phyloP scores from a whole-genome alignment of 2,329 filamentous ascomycete species.

The Chaetomiaceae sp. region DNA sequence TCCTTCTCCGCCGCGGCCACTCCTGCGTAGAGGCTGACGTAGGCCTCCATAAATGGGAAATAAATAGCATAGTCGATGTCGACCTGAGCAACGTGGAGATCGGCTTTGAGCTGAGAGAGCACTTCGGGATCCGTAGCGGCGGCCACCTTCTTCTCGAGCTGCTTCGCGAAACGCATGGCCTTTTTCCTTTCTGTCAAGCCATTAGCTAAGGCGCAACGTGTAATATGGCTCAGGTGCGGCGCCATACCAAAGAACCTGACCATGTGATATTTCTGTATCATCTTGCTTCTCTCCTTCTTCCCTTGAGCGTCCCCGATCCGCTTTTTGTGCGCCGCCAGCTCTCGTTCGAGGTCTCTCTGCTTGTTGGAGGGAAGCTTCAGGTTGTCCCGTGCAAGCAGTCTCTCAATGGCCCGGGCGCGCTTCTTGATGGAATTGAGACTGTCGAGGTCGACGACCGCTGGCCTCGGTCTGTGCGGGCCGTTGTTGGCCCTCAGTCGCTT shows the following conservation, averaged over 20 bases:
- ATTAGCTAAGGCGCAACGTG: not conserved
- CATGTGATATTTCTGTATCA: conserved; percentile 79
- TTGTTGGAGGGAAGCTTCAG: conserved; percentile 63
- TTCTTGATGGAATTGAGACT: conserved; percentile 63
- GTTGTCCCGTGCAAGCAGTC: conserved; percentile 54
- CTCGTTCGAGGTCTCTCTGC: conserved; percentile 64
- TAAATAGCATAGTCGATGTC: conserved; percentile 72
- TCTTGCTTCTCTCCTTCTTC: conserved; percentile 59
- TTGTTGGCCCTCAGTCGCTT: conserved; percentile 30
- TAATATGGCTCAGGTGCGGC: too few relatives aligned
- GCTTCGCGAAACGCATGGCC: conserved; percentile 61
- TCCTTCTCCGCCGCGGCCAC: conserved; percentile 25
- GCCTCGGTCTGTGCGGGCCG: conserved; percentile 31
- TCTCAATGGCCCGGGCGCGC: conserved; percentile 63
- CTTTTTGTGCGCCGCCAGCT: conserved; percentile 60
- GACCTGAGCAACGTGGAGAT: conserved; percentile 65
- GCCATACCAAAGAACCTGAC: conserved; percentile 73
- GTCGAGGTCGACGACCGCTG: conserved; percentile 41
- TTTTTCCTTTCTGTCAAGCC: conserved; percentile 61
- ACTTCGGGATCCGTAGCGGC: conserved; percentile 48
- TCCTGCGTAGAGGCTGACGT: conserved; percentile 57
- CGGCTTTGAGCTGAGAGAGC: conserved; percentile 45
- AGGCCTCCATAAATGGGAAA: conserved; percentile 65
- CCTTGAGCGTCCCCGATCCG: conserved; percentile 56
- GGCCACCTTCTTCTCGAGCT: conserved; percentile 55